Evolutionary conservation across 768 basidiomycete genomes (phyloP).

Genomic region (Russula sp.): DNA sequence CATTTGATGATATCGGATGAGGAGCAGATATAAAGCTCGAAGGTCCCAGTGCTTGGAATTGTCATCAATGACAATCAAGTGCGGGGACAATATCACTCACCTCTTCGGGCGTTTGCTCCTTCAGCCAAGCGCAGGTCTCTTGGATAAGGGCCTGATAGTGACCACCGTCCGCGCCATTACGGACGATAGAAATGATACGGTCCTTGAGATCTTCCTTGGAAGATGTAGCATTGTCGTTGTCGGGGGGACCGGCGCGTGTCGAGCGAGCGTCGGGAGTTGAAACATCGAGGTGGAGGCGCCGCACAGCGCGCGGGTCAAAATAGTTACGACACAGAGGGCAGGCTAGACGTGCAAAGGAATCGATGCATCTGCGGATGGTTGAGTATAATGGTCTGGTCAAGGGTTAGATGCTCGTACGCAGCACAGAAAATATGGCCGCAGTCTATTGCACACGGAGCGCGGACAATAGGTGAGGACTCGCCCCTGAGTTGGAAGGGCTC

Average conservation of each 20-base stretch:
- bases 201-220: slow-evolving; percentile 21
- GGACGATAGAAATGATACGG: slow-evolving; percentile 21
- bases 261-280: slow-evolving; percentile 13
- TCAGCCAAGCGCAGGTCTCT: slow-evolving; percentile 22
- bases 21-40: slow-evolving; percentile 22
- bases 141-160: slow-evolving; percentile 22
- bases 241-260: slow-evolving; percentile 1
- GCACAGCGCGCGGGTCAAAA: slow-evolving; percentile 16
- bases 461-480: slow-evolving; percentile 6
- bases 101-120: slow-evolving; percentile 18
- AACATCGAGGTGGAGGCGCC: slow-evolving; percentile 23
- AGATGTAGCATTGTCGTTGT: not conserved
- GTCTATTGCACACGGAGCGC: slow-evolving; percentile 26
- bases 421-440: slow-evolving; percentile 28
- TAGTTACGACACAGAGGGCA: slow-evolving; percentile 24
- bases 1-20: slow-evolving; percentile 24
- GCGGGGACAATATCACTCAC: slow-evolving; percentile 2
- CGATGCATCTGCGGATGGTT: slow-evolving; percentile 18
- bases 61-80: not conserved
- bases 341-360: slow-evolving; percentile 15
- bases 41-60: slow-evolving; percentile 24
- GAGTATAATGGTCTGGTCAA: slow-evolving; percentile 4
- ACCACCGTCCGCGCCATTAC: slow-evolving; percentile 22
- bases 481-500: slow-evolving; percentile 25
- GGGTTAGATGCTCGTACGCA: slow-evolving; percentile 17